These are phyloP conservation scores for Escallonia herrerae DNA, from an alignment of 129 eudicot genomes.

Conservation along the genomic window DNA sequence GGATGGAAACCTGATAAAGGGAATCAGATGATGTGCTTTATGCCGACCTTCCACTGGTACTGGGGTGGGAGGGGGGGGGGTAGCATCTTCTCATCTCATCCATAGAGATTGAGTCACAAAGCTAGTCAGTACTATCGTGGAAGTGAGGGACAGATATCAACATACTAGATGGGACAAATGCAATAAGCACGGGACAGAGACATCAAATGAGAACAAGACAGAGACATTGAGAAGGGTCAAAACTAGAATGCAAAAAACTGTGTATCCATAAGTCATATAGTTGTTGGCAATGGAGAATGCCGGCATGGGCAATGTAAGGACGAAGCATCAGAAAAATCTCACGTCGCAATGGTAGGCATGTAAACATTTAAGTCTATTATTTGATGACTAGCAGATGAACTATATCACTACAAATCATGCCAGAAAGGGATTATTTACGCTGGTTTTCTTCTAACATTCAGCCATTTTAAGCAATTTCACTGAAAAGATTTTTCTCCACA, in stretches of 20 bases:
- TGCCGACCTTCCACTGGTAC: slow-evolving; percentile 71
- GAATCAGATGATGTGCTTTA: slow-evolving; percentile 39
- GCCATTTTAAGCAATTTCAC: too few relatives aligned
- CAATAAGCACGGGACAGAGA: slow-evolving; percentile 1
- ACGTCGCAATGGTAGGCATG: too few relatives aligned
- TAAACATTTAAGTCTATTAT: too few relatives aligned
- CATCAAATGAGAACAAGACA: neutral
- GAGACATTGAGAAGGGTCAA: too few relatives aligned
- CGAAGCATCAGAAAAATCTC: neutral
- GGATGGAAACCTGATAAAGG: slow-evolving; percentile 30
- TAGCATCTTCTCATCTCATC: slow-evolving; percentile 24
- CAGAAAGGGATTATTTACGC: too few relatives aligned
- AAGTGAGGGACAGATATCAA: slow-evolving; percentile 1
- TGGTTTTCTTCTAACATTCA: too few relatives aligned
- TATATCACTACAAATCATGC: too few relatives aligned
- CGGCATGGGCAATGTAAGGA: neutral
- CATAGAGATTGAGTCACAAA: slow-evolving; percentile 16
- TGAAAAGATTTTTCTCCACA: too few relatives aligned
- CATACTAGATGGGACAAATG: slow-evolving; percentile 1
- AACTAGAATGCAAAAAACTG: too few relatives aligned
- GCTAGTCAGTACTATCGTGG: slow-evolving; percentile 9
- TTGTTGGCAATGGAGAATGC: neutral
- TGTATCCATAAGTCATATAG: too few relatives aligned
- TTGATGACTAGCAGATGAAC: too few relatives aligned
- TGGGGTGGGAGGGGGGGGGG: slow-evolving; percentile 58